Evolutionary conservation across 371 early-diverging fungal species (phyloP), one percentile per base, ranked within the genome.

Genomic region (Catenaria anguillulae): DNA sequence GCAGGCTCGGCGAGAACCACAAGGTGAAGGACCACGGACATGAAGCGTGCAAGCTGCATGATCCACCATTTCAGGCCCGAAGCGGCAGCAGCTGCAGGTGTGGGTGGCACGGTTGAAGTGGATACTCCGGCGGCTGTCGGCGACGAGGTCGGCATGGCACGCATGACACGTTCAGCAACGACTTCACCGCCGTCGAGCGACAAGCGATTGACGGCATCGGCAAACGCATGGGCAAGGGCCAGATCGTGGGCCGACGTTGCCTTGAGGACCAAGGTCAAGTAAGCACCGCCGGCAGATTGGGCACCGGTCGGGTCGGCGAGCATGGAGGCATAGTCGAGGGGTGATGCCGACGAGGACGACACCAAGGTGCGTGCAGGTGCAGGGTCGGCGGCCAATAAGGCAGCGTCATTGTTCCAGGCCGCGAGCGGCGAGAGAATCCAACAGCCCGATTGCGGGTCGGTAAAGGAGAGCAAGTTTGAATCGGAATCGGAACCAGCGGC

Each of bases 1-100:
- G 83, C 76, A 56, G 81, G 77, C 59, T 86, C 86, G 55, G 87
- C 85, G 4, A 50, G 50, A 13, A 29, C 50, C 10, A 50, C 26
- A 12, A 50, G 50, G 13, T 24, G 29, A 13, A 29, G 29, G 12
- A 50, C 0, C 29, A 21, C 29, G 29, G 29, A 29, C 29, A 50
- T 13, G 4, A 17, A 24, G 10, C 8, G 29, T 8, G 29, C 29
- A 13, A 50, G 45, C 4, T 23, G 45, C 45, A 2, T 21, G 45
- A 8, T 8, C 45, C 8, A 8, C 19, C 45, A 29, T 6, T 10
- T 29, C 50, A 4, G 29, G 10, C 29, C 29, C 50, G 50, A 8
- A 13, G 50, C 29, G 10, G 50, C 50, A 6, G 24, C 29, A 24
- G 50, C 12, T 12, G 10, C 45, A 8, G 45, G 4, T 4, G 37